Evolutionary conservation across 2,329 filamentous ascomycete species (phyloP).

Genomic region (Kalmusia sp.): DNA sequence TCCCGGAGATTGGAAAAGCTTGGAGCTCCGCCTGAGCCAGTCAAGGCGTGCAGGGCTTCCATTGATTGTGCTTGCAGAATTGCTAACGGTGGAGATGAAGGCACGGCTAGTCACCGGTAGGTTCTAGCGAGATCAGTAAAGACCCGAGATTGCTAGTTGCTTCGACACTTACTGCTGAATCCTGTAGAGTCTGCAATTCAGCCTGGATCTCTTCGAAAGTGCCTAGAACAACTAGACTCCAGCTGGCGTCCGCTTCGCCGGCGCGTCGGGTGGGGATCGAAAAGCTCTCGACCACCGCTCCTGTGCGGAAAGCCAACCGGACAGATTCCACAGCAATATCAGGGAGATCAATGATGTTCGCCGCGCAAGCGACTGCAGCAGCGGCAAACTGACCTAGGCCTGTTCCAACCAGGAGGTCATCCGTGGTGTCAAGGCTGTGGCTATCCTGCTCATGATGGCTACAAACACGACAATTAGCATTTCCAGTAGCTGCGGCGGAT

Average conservation of each 20-base stretch:
- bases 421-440: background rate
- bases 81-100: constrained; percentile 4
- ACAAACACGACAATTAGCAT: background rate
- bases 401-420: constrained; percentile 6
- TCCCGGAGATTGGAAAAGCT: background rate
- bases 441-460: constrained; percentile 7
- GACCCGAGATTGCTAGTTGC: background rate
- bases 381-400: constrained; percentile 8
- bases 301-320: constrained; percentile 8
- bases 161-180: constrained; percentile 3
- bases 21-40: constrained; percentile 10
- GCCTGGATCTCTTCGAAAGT: background rate
- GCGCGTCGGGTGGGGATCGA: constrained; percentile 1
- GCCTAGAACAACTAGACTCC: background rate
- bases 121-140: background rate
- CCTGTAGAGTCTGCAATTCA: constrained; percentile 1
- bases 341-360: constrained; percentile 9
- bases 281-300: constrained; percentile 7
- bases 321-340: constrained; percentile 10
- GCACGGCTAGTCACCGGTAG: constrained; percentile 3
- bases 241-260: background rate
- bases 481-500: background rate
- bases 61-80: constrained; percentile 10
- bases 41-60: constrained; percentile 11
- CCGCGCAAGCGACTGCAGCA: constrained; percentile 8